Evolutionary conservation across 805 yeast genomes (phyloP), one percentile per base, ranked within the genome.

Genomic region (Lachancea thermotolerans): DNA sequence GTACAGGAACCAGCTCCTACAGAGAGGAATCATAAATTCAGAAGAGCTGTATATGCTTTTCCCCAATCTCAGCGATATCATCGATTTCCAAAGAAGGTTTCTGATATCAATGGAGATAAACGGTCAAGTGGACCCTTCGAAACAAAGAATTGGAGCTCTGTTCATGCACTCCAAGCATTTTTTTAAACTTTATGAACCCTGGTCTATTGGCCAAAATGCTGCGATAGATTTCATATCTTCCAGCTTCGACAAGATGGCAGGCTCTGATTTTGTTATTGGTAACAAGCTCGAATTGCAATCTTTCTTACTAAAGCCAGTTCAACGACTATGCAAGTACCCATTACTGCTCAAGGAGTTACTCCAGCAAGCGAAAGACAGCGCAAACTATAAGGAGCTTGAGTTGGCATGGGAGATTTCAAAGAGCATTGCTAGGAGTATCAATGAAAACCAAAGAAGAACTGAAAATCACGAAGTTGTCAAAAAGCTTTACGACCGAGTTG

Each of bases 321-420:
- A 93, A 69, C 77, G 99, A 51, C 74, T 93, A n/a, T 87, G 96
- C 72, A 87, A 90, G 62, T 93, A 93, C 64, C 99, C 98, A 1
- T 68, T 93, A 42, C 71, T 93, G 40, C 67, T 93, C 42, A 79
- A 77, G 55, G 93, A 87, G 59, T 71, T 93, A 43, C 62, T 86
- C 41, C 88, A 87, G 60, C 62, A 72, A 41, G 77, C 88, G 10
- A 82, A 34, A 79, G 32, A 60, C 62, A 11, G 60, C 65, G 75
- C 78, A 8, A 70, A 69, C 48, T 79, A 78, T 56, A 77, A 74
- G 49, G 98, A 91, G 61, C 69, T 91, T 28, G 69, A 75, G 25
- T 64, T 75, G 44, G 96, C 96, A 2, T 69, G 78, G 44, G 78
- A 77, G 28, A 79, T 88, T 17, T 78, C 91, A 59, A 86, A 81